These are phyloP conservation scores for Aspergillus flavus DNA, from an alignment of 2,329 filamentous ascomycete genomes.

Conservation along the genomic window DNA sequence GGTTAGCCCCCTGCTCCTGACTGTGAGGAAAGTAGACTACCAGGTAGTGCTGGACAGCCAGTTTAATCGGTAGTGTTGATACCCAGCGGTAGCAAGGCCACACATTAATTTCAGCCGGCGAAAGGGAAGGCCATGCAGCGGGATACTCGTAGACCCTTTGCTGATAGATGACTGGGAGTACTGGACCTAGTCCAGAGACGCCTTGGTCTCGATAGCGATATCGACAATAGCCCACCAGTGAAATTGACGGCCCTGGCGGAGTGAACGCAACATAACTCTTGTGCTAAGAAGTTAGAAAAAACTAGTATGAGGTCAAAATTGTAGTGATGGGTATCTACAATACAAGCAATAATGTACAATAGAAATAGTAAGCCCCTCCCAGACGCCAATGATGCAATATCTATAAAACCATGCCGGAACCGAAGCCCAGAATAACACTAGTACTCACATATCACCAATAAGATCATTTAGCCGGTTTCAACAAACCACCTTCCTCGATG, in stretches of 20 bases:
- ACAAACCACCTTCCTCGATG: constrained; percentile 37
- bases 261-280: not conserved
- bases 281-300: not conserved
- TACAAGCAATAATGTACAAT: not conserved
- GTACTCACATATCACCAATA: not conserved
- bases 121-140: not conserved
- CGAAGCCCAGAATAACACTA: not conserved
- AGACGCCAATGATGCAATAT: not conserved
- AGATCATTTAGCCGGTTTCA: constrained; percentile 23
- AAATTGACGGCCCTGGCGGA: not conserved
- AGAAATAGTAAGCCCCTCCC: not conserved
- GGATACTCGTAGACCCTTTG: not conserved
- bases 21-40: no score
- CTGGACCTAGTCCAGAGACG: not conserved
- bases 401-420: not conserved
- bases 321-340: constrained; percentile 1
- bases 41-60: no score
- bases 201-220: not conserved
- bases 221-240: not conserved
- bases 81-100: no score
- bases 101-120: no score
- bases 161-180: not conserved
- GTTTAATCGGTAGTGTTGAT: no score
- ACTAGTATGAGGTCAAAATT: not conserved
- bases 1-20: no score